Evolutionary conservation across 345 rosid species (phyloP), one percentile per base, ranked within the genome.

Genomic region (Populus tremula): DNA sequence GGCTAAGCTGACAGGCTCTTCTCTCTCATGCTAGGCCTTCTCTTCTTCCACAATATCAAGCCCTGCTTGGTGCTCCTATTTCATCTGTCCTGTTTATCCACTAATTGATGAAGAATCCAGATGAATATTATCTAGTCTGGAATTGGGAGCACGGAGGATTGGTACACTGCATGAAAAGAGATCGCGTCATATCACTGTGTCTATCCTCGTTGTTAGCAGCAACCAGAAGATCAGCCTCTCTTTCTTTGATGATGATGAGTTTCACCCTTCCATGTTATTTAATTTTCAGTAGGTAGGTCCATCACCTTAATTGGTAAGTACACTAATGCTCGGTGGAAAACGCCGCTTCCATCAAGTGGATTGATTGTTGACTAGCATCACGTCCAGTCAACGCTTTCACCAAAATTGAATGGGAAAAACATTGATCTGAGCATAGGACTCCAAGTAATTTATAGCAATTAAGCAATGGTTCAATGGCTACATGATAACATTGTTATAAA

Each of bases 1-100:
- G 83, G 83, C 86, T 86, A 77, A 18, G 21, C 79, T 71, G 82
- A 84, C 84, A 23, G 73, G 67, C 84, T 81, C 83, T 84, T 80
- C 69, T 74, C 76, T 43, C 11, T 84, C 85, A 81, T 84, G 86
- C 71, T 69, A 81, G 86, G 78, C 84, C 82, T 84, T 41, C 45
- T 41, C 45, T 41, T 41, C 45, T 41, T 41, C 45, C 45, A 41
- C 45, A 3, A 33, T 33, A 8, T 41, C 45, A 41, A 41, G 45
- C 45, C 12, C 45, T 41, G 45, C 45, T 41, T 0, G 13, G 10
- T 41, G 10, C 45, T 1, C 0, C 8, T 39, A 39, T 39, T 10
- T 39, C 43, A 39, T 45, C 11, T 39, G 43, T 39, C 2, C 31
- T 31, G 43, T 39, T 39, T 10, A 41, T 41, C 45, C 2, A 39